Evolutionary conservation across 805 yeast genomes (phyloP), one percentile per base, ranked within the genome.

Genomic region (Saccharomycopsis fermentans): DNA sequence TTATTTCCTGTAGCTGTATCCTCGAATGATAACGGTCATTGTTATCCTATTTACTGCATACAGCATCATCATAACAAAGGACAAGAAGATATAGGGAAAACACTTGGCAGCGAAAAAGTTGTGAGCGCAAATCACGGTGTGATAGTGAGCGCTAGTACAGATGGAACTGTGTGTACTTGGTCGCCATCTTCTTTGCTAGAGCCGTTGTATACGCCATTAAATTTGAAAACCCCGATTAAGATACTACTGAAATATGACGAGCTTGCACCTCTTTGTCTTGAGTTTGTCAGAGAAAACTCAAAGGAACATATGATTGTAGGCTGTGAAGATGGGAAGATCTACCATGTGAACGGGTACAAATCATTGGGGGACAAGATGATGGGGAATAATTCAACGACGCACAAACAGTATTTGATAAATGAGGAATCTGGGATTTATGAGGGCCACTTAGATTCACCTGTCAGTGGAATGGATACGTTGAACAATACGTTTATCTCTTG

Each of bases 271-370:
- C 61, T 67, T 17, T 60, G 63, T 1, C 32, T 67, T 17, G 58
- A 62, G 1, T 61, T 62, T 47, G 27, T 68, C 12, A 54, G 55
- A 3, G 57, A 61, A 24, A 66, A 68, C 24, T 58, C 61, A 34
- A 67, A 68, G 11, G 51, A 36, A 2, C 26, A 43, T 9, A 54
- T 56, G 55, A 27, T 29, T 16, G 27, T 51, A 19, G 75, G 74
- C 1, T 60, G 70, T 50, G 72, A 69, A 56, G 72, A 70, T 60
- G 75, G 75, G 2, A 61, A 63, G 27, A 65, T 71, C n/a, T 70
- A 69, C 63, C 62, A 65, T 21, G 62, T 71, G 4, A 54, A 59
- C 43, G 26, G 39, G 4, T 34, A 24, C 16, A 26, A 29, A 21
- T 26, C 47, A 2, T 32, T 39, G 43, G 19, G 35, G 8, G 36